phyloP scores from a whole-genome alignment of 2,329 filamentous ascomycete species.

The Ophiostoma pallidulum region DNA sequence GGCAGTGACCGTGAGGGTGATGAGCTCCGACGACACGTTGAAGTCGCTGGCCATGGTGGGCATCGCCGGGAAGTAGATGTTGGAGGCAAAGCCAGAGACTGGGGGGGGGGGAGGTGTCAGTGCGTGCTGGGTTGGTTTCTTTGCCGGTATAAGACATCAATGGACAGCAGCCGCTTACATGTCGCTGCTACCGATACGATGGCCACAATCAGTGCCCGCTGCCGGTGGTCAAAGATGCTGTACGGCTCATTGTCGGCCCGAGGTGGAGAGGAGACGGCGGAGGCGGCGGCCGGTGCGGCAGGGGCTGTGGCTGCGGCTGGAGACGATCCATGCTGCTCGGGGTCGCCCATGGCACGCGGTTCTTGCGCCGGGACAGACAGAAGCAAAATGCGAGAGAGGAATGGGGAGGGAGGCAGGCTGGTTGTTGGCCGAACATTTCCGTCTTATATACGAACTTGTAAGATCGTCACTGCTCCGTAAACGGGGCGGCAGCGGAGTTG shows the following conservation, averaged over 20 bases:
- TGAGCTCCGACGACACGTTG: slow-evolving; percentile 28
- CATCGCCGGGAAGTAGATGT: slow-evolving; percentile 43
- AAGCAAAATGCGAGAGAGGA: neutral
- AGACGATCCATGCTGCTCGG: neutral
- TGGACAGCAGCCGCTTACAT: slow-evolving; percentile 29
- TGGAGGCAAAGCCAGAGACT: slow-evolving; percentile 49
- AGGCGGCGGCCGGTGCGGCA: neutral
- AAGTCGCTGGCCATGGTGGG: slow-evolving; percentile 30
- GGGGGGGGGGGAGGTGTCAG: too few relatives aligned
- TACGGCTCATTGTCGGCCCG: slow-evolving; percentile 25
- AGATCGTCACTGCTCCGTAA: neutral
- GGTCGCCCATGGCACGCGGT: neutral
- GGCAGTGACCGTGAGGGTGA: slow-evolving; percentile 45
- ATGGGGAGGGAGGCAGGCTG: too few relatives aligned
- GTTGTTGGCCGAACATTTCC: too few relatives aligned
- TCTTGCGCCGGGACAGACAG: too few relatives aligned
- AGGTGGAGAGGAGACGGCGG: neutral
- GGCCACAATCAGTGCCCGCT: slow-evolving; percentile 38
- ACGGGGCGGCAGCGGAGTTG: neutral
- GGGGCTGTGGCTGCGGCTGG: neutral
- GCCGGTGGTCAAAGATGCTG: slow-evolving; percentile 40
- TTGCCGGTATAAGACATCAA: too few relatives aligned
- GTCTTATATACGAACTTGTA: slow-evolving; percentile 1
- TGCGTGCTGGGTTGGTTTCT: too few relatives aligned
- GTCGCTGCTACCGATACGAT: slow-evolving; percentile 41